These are phyloP conservation scores for Aspergillus ibericus DNA, from an alignment of 2,329 filamentous ascomycete genomes.

Conservation along the genomic window DNA sequence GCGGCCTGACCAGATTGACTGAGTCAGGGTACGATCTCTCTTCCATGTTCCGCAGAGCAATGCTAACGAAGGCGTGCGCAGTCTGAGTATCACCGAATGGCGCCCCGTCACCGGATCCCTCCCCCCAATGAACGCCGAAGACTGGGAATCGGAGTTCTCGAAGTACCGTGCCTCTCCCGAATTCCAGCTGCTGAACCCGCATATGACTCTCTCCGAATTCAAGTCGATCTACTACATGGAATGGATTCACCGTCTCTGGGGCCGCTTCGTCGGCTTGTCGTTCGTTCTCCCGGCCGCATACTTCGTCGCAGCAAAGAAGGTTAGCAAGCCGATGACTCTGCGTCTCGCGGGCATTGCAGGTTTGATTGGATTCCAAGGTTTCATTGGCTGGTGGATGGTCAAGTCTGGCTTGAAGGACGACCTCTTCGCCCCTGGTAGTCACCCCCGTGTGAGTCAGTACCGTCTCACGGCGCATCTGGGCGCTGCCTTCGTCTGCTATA, in stretches of 20 bases:
- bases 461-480: constrained; percentile 85
- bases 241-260: constrained; percentile 95
- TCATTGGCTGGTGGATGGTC: constrained; percentile 99
- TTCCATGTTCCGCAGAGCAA: background rate
- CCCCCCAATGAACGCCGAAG: constrained; percentile 72
- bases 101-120: constrained; percentile 89
- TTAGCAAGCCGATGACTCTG: constrained; percentile 73
- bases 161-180: constrained; percentile 93
- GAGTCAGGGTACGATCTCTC: constrained; percentile 73
- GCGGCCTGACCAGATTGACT: constrained; percentile 87
- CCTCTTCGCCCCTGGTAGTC: constrained; percentile 83
- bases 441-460: constrained; percentile 93
- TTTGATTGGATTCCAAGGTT: constrained; percentile 90
- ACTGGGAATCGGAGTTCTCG: constrained; percentile 90
- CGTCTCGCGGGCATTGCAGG: constrained; percentile 79
- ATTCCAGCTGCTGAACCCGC: constrained; percentile 85
- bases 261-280: constrained; percentile 82
- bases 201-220: constrained; percentile 91
- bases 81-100: constrained; percentile 98
- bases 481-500: constrained; percentile 88
- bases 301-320: constrained; percentile 77
- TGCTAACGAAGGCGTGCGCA: constrained; percentile 38
- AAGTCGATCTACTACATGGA: constrained; percentile 99
- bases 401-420: constrained; percentile 95
- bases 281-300: constrained; percentile 87